Conservation (phyloP, 2,329 filamentous ascomycete genomes). For the Epicoccum sorghinum region DNA sequence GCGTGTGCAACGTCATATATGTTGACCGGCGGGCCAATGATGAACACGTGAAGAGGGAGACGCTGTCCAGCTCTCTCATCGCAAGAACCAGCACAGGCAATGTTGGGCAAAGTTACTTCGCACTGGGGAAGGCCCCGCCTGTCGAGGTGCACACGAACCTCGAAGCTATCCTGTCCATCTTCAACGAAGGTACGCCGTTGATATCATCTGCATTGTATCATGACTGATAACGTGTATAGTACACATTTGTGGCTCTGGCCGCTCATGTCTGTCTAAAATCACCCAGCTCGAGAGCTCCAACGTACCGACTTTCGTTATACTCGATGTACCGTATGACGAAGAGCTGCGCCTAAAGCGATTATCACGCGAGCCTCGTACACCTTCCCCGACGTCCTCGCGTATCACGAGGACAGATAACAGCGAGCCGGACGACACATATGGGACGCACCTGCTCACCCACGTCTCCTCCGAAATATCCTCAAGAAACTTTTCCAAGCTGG, state of each 20-base stretch:
- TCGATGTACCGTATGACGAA: conserved; percentile 52
- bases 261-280: conserved; percentile 47
- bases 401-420: conserved; percentile 35
- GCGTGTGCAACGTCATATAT: conserved; percentile 53
- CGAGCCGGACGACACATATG: conserved; percentile 51
- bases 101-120: conserved; percentile 46
- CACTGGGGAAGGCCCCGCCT: conserved; percentile 35
- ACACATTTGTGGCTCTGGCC: conserved; percentile 49
- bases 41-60: conserved; percentile 47
- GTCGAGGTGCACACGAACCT: conserved; percentile 48
- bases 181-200: conserved; percentile 47
- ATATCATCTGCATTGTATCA: not conserved
- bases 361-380: conserved; percentile 50
- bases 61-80: conserved; percentile 42
- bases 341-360: conserved; percentile 49
- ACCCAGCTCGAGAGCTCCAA: conserved; percentile 43
- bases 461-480: conserved; percentile 51
- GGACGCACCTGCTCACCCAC: conserved; percentile 51
- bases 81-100: conserved; percentile 42
- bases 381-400: conserved; percentile 48
- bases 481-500: conserved; percentile 47
- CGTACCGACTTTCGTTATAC: conserved; percentile 49
- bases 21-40: conserved; percentile 51
- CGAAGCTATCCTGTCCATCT: conserved; percentile 49
- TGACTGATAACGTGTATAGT: conserved; percentile 37